Conservation (phyloP, 495 filamentous ascomycete species). For the Penicillium malachiteum region DNA sequence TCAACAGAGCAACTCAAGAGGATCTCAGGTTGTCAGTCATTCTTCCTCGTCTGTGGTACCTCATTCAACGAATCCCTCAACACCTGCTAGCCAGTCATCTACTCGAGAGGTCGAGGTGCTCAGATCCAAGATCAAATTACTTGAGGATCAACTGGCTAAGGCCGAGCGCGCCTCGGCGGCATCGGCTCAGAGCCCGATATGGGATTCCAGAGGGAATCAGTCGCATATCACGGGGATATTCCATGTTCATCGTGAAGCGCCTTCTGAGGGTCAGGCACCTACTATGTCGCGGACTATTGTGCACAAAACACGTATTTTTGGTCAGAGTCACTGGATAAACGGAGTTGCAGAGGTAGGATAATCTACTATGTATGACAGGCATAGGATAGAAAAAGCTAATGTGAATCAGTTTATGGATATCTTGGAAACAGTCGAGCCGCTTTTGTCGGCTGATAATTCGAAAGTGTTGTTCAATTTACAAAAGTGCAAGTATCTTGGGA, state of each 20-base stretch:
- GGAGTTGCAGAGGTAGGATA: conserved; percentile 38
- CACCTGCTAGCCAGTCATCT: conserved; percentile 28
- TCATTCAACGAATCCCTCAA: conserved; percentile 27
- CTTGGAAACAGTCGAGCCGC: conserved; percentile 36
- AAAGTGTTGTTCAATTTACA: conserved; percentile 31
- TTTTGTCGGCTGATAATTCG: conserved; percentile 37
- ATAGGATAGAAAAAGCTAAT: neutral
- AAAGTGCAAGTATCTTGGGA: conserved; percentile 47
- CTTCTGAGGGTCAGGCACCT: conserved; percentile 16
- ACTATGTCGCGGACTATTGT: conserved; percentile 38
- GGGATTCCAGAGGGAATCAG: conserved; percentile 28
- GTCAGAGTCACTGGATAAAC: conserved; percentile 57
- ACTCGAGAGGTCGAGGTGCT: conserved; percentile 36
- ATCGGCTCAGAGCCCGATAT: conserved; percentile 14
- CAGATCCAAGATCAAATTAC: conserved; percentile 37
- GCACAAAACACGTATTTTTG: conserved; percentile 56
- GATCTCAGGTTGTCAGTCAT: conserved; percentile 2
- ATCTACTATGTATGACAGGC: neutral
- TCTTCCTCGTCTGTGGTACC: conserved; percentile 13
- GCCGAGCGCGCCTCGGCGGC: neutral
- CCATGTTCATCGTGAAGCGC: conserved; percentile 26
- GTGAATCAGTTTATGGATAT: conserved; percentile 37
- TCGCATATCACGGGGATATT: conserved; percentile 27
- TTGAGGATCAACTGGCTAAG: conserved; percentile 47
- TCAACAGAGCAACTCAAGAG: neutral